Base-by-base conservation (phyloP, 1,139 yeast species). In the Ogataea hybrid region DNA sequence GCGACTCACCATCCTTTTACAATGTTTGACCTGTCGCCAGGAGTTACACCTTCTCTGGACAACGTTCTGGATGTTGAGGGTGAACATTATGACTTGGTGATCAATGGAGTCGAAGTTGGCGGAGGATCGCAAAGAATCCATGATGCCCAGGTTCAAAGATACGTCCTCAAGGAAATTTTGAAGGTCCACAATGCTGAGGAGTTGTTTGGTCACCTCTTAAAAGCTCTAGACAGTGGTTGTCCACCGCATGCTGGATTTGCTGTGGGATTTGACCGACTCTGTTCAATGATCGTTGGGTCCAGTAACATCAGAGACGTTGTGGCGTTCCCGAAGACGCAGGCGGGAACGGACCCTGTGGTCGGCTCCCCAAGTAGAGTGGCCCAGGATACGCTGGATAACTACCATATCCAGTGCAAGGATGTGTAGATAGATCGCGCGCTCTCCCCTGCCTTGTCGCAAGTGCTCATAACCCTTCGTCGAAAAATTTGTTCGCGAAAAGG, bases 1-100 rank as follows among this genome's bases (percentile, higher is more conserved):
- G 77, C 97, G 0, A 90, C 97, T 0, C 98, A 92, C 60, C 98
- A 92, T 61, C 98, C 98, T 6, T 92, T 92, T 64, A 92, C 98
- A 0, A 92, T 92, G 97, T 86, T 84, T 10, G 39, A 36, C 21
- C 14, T 36, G 17, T 6, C 11, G 5, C 39, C 30, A n/a, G 34
- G 34, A 5, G 7, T 30, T 14, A 23, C 9, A 23, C 39, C 39
- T 9, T 23, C 39, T 10, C 12, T 12, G 23, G 34, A 22, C n/a
- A 36, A 29, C 17, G 32, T 30, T 4, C 64, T 87, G 34, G 58
- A 66, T 25, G 92, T 84, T 1, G 73, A 79, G 37, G 98, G 97
- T 11, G 94, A 87, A 56, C 98, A 94, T 62, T 92, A 89, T 60
- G 99, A 92, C 60, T 67, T 92, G 23, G 98, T 94, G 1, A 70